These are phyloP conservation scores for Allium cepa DNA, from an alignment of 106 monocot genomes.

Conservation along the genomic window DNA sequence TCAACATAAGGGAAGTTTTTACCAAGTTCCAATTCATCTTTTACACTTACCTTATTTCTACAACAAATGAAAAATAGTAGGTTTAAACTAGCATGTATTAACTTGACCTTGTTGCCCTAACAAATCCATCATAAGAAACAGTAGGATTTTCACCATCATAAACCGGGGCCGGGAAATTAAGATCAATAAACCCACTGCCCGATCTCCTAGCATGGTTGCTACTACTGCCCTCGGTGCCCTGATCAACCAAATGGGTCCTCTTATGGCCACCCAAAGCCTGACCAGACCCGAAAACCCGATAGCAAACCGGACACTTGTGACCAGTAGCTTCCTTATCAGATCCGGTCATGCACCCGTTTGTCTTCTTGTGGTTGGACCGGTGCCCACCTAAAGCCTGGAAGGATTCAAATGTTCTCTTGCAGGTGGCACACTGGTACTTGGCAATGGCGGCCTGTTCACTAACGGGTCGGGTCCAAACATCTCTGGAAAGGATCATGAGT, in stretches of 20 bases:
- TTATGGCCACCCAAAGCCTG: slow-evolving; percentile 66
- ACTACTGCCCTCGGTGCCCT: background rate
- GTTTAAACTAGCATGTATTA: background rate
- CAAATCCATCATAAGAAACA: slow-evolving; percentile 6
- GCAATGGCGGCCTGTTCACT: background rate
- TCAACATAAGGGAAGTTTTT: no score
- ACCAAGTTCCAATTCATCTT: no score
- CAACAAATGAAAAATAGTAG: background rate
- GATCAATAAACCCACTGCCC: slow-evolving; percentile 7
- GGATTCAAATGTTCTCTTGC: slow-evolving; percentile 67
- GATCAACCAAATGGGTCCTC: slow-evolving; percentile 22
- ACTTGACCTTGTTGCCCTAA: background rate
- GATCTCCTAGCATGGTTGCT: background rate
- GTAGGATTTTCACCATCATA: slow-evolving; percentile 10
- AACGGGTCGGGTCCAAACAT: slow-evolving; percentile 11
- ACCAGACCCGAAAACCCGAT: slow-evolving; percentile 10
- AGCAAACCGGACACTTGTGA: slow-evolving; percentile 15
- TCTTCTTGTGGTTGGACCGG: slow-evolving; percentile 41
- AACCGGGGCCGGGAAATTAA: slow-evolving; percentile 15
- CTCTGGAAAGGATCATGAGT: slow-evolving; percentile 40
- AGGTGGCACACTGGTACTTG: slow-evolving; percentile 38
- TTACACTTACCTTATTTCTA: background rate
- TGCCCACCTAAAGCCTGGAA: slow-evolving; percentile 52
- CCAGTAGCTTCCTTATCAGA: background rate
- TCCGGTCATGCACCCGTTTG: slow-evolving; percentile 7